Percentiles rank a stretch among this genome's conserved stretches.
Conservation (phyloP, 495 filamentous ascomycete species). For the Diplogelasinospora grovesii region DNA sequence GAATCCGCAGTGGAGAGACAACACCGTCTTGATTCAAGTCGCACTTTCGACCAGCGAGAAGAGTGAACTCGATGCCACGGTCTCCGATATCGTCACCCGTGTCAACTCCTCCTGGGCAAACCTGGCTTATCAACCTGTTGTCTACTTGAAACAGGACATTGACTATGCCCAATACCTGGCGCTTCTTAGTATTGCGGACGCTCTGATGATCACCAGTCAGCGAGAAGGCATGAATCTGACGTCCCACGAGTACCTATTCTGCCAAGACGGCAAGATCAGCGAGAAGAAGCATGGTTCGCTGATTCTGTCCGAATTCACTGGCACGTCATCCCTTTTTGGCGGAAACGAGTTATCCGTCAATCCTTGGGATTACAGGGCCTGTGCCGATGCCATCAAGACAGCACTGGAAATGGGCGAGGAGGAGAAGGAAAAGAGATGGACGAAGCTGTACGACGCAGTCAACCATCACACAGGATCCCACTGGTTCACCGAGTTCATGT, state of each 20-base stretch:
- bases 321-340: slow-evolving; percentile 77
- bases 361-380: slow-evolving; percentile 86
- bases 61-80: slow-evolving; percentile 74
- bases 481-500: slow-evolving; percentile 71
- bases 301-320: slow-evolving; percentile 90
- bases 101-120: slow-evolving; percentile 86
- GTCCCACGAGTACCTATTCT: slow-evolving; percentile 85
- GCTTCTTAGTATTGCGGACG: slow-evolving; percentile 79
- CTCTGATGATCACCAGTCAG: slow-evolving; percentile 84
- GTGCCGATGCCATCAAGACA: slow-evolving; percentile 71
- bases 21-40: slow-evolving; percentile 86
- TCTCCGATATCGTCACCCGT: slow-evolving; percentile 85
- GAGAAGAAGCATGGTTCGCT: slow-evolving; percentile 77
- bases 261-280: slow-evolving; percentile 72
- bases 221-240: slow-evolving; percentile 96
- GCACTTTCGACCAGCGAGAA: slow-evolving; percentile 83
- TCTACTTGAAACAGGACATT: slow-evolving; percentile 94
- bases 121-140: slow-evolving; percentile 79
- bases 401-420: slow-evolving; percentile 69
- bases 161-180: slow-evolving; percentile 85
- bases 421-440: slow-evolving; percentile 70
- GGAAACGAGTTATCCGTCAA: slow-evolving; percentile 75
- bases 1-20: slow-evolving; percentile 79
- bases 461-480: slow-evolving; percentile 72
- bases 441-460: slow-evolving; percentile 63